Base-by-base conservation (phyloP, 2,329 filamentous ascomycete species). In the Tympanopsis confertula region DNA sequence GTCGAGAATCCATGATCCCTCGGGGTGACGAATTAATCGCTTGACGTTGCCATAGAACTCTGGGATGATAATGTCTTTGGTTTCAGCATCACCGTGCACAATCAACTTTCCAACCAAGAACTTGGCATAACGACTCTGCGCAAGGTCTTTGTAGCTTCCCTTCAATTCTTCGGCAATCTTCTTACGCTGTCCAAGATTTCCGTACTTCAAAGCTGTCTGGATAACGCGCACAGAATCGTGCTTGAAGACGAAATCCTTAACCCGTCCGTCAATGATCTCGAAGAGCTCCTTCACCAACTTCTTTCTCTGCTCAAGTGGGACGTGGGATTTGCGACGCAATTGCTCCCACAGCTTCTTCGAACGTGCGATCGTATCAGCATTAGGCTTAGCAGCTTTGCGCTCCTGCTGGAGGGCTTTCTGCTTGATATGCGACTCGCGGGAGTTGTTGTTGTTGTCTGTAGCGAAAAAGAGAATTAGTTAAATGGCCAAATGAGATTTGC, bases 261-360 rank as follows among this genome's bases (percentile, higher is more conserved):
- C 83, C 41, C 84, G 78, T 38, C 88, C 89, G 18, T 85, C 91
- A 50, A 95, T 84, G 52, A 98, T 94, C 40, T 73, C 71, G 58
- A 94, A 96, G 19, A 98, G 72, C 65, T 98, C 89, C 42, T 80
- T 74, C 35, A 96, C 83, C 29, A 98, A 73, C 55, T 82, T 72
- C 58, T 89, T 82, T 44, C 91, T 76, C 65, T 98, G 88, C 28
- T 93, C 85, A 50, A 82, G 78, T 29, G 87, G 83, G 2, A 98
- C 86, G 51, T 95, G 86, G 3, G 88, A 94, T 65, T 96, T 96
- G 50, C 86, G 72, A 46, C 91, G 82, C 54, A 98, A 64, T 43
- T 84, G 77, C 66, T 98, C 91, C 93, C 91, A 98, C 38, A 98
- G 74, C 66, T 95, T 94, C 70, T 98, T 98, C 38, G 86, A 84